These are phyloP conservation scores for Poterioochromonas sp. DNA, from an alignment of 352 stramenopile species.

Conservation along the genomic window DNA sequence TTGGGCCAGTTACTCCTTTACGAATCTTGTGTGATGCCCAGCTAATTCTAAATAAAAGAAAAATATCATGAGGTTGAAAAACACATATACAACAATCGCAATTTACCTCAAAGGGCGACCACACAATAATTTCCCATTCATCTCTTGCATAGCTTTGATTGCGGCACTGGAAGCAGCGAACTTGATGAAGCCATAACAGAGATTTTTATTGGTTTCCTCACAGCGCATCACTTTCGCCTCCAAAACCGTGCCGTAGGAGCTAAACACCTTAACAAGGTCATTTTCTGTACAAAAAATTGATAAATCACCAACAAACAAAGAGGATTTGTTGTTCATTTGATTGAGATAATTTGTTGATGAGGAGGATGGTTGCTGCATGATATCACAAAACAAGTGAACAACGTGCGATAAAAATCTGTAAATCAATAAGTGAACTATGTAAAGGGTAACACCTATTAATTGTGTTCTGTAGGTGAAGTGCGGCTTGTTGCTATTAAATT, in stretches of 20 bases:
- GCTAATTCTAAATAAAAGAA: background rate
- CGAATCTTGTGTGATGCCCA: background rate
- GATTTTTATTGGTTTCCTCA: background rate
- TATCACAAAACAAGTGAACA: no score
- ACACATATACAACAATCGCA: background rate
- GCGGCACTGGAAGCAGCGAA: background rate
- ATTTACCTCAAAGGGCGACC: background rate
- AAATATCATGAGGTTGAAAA: background rate
- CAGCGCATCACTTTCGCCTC: constrained; percentile 1
- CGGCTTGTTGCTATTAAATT: no score
- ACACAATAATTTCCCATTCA: background rate
- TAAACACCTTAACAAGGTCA: background rate
- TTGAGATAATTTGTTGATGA: no score
- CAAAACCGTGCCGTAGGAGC: background rate
- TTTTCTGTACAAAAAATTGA: constrained; percentile 4
- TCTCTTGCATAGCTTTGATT: background rate
- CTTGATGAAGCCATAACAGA: constrained; percentile 6
- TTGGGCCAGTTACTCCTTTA: background rate
- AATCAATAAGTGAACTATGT: no score
- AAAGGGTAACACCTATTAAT: no score
- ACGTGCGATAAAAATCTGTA: no score
- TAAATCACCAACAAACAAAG: background rate
- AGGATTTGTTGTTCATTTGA: no score
- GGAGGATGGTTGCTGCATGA: no score
- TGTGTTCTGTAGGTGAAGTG: no score